Conservation (phyloP, 257 asterid genomes). For the Solanum megistacrolobum region DNA sequence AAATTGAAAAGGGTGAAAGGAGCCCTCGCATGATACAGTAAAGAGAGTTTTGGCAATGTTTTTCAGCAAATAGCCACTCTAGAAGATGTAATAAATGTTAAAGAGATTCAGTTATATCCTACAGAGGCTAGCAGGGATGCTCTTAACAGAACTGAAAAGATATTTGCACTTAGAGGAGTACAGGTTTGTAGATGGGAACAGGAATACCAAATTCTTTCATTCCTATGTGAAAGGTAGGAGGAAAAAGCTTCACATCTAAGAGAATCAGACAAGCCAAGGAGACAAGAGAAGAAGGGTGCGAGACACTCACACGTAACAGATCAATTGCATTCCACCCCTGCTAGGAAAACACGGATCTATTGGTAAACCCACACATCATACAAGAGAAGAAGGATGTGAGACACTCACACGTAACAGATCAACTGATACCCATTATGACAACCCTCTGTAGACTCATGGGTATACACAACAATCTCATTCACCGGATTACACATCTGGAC, state of each 20-base stretch:
- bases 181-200: not conserved
- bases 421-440: not conserved
- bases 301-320: too few species aligned
- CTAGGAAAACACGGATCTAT: not conserved
- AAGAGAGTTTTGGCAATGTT: not conserved
- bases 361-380: not conserved
- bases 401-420: not conserved
- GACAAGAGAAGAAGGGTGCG: not conserved
- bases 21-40: not conserved
- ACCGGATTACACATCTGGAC: constrained; percentile 8
- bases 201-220: not conserved
- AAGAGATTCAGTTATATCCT: not conserved
- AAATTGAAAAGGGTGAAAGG: not conserved
- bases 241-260: not conserved
- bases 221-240: not conserved
- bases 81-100: not conserved
- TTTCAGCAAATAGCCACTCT: not conserved
- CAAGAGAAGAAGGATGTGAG: not conserved
- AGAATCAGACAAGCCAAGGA: not conserved
- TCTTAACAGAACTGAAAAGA: not conserved
- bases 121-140: not conserved
- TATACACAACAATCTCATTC: not conserved
- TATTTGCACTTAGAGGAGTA: not conserved
- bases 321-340: not conserved
- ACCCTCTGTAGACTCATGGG: not conserved